Evolutionary conservation across 257 asterid genomes (phyloP), one percentile per base, ranked within the genome.

Genomic region (Salvia rosmarinus): DNA sequence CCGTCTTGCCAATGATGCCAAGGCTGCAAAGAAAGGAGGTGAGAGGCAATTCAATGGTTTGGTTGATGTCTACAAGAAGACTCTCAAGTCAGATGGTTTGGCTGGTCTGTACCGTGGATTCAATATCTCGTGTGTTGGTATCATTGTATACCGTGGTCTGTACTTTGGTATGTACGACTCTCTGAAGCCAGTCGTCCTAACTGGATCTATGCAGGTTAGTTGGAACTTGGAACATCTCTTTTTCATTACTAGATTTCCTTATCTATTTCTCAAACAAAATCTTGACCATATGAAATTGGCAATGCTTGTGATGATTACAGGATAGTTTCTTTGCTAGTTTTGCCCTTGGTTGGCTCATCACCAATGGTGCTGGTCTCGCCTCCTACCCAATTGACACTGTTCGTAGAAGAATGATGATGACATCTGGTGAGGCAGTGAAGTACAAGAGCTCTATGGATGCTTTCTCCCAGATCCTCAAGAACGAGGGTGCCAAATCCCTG

Each of bases 331-430:
- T 90, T 46, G 97, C 97, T 74, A 90, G 97, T 68, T 90, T 90
- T 80, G 97, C 85, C 47, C 97, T 90, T 19, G 97, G 97, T 49
- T 90, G 97, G 97, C 81, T 90, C 74, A 90, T 90, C 86, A 90
- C 97, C 10, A 90, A 90, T 12, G 97, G 96, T 74, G 97, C 97
- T 49, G 97, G 97, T 73, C 87, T 90, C 35, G 97, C 97, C 50
- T 90, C 97, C 1, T 90, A 90, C 87, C 96, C 97, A 12, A 84
- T 90, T 51, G 97, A 90, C 78, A 90, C 97, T 0, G 97, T 90
- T 0, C 87, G 97, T 2, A 90, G 97, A 89, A 88, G 97, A 80
- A 90, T 90, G 97, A 90, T 90, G 97, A 90, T 90, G 97, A 90
- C 97, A 19, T 90, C 97, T 17, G 97, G 97, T 54, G 96, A 90